These are phyloP conservation scores for Euphorbia celastroides DNA, from an alignment of 441 rosid genomes.

Conservation along the genomic window DNA sequence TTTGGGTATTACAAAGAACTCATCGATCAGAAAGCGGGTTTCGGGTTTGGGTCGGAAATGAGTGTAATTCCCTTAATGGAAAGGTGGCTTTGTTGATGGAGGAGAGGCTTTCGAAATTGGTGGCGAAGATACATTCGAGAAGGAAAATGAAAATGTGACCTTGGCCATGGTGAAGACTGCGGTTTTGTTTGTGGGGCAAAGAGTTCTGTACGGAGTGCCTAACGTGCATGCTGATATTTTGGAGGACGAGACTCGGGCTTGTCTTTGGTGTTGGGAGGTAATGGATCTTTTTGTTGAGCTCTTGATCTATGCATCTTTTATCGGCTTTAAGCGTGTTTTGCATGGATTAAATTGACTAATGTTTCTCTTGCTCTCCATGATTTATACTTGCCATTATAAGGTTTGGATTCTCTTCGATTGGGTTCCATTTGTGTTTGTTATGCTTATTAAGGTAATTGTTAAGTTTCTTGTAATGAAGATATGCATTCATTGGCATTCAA, in stretches of 20 bases:
- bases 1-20: constrained; percentile 44
- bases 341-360: not conserved
- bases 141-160: constrained; percentile 21
- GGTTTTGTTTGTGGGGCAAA: constrained; percentile 61
- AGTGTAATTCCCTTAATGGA: not conserved
- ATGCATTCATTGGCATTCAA: constrained; percentile 4
- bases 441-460: not conserved
- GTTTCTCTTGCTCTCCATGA: not conserved
- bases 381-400: not conserved
- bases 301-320: not conserved
- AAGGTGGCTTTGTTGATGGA: not conserved
- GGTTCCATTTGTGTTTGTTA: not conserved
- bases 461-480: not conserved
- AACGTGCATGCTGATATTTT: constrained; percentile 68
- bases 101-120: constrained; percentile 43
- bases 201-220: constrained; percentile 63
- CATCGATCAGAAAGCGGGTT: constrained; percentile 31
- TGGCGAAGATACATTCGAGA: constrained; percentile 36
- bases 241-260: constrained; percentile 54
- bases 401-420: not conserved
- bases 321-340: not conserved
- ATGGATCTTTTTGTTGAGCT: not conserved
- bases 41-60: not conserved
- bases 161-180: constrained; percentile 51
- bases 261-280: constrained; percentile 99